Evolutionary conservation across 129 eudicot species (phyloP).

Genomic region (Flaveria ramosissima): DNA sequence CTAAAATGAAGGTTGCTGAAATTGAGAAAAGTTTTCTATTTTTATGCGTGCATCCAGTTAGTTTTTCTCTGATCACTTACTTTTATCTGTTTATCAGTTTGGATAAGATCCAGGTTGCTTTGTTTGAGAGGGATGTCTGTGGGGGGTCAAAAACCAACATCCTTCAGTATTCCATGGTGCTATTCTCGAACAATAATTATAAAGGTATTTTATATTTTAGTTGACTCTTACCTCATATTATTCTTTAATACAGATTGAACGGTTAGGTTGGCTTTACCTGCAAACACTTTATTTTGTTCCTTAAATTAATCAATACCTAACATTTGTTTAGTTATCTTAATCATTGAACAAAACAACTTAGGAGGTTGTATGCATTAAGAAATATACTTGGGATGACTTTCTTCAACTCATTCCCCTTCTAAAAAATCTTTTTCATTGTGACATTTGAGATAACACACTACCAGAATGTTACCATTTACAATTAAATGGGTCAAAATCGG

Average conservation of each 20-base stretch:
- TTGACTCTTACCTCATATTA: not conserved
- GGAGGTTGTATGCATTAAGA: not conserved
- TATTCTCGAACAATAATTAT: constrained; percentile 37
- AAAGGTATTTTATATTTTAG: constrained; percentile 46
- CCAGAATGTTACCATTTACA: not conserved
- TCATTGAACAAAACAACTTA: not conserved
- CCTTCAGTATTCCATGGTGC: constrained; percentile 67
- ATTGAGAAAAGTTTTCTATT: constrained; percentile 10
- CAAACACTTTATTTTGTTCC: not conserved
- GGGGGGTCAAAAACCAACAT: constrained; percentile 59
- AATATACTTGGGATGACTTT: not conserved
- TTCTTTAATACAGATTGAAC: not conserved
- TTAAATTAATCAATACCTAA: not conserved
- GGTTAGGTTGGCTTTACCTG: not conserved
- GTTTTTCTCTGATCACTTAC: constrained; percentile 21
- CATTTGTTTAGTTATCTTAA: not conserved
- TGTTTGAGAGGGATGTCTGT: constrained; percentile 46
- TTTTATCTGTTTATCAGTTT: constrained; percentile 54
- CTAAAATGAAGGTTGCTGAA: constrained; percentile 9
- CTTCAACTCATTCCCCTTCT: constrained; percentile 7
- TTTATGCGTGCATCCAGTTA: not conserved
- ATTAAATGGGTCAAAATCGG: not conserved
- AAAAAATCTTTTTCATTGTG: not conserved
- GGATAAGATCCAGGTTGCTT: constrained; percentile 62
- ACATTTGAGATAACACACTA: constrained; percentile 4